Percentiles rank a stretch among this genome's conserved stretches.
Evolutionary conservation across 2,329 filamentous ascomycete species (phyloP).

Genomic region (Sphaerulina vaccinii): DNA sequence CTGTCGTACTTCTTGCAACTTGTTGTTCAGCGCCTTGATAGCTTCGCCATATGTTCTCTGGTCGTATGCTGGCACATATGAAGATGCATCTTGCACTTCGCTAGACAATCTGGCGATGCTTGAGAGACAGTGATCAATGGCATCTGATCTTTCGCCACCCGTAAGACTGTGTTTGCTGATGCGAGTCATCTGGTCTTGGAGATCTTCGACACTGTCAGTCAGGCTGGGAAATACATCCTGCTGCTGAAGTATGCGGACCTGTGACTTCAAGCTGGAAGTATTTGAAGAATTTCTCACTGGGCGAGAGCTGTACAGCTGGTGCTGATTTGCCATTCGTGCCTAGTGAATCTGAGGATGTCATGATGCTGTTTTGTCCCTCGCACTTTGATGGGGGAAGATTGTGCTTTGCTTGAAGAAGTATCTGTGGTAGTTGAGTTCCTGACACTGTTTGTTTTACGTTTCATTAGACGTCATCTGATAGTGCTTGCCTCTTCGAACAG

Average conservation of each 20-base stretch:
- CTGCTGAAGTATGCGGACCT: conserved; percentile 48
- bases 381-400: too few species aligned
- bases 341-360: conserved; percentile 15
- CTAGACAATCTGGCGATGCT: conserved; percentile 78
- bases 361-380: conserved; percentile 11
- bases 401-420: too few species aligned
- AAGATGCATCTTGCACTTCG: conserved; percentile 79
- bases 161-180: conserved; percentile 62
- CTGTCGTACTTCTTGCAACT: conserved; percentile 67
- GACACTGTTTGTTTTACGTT: not conserved
- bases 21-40: conserved; percentile 77
- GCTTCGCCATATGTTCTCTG: conserved; percentile 81
- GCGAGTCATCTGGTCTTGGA: conserved; percentile 72
- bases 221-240: conserved; percentile 1
- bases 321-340: conserved; percentile 2
- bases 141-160: conserved; percentile 74
- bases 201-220: conserved; percentile 50
- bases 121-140: conserved; percentile 75
- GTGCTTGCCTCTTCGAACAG: not conserved
- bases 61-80: conserved; percentile 83
- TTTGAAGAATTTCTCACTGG: conserved; percentile 79
- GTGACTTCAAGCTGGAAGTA: conserved; percentile 76
- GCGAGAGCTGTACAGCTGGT: conserved; percentile 28
- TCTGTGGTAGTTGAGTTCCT: too few species aligned
- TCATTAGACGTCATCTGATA: not conserved